These are phyloP conservation scores for Trifolium subterraneum DNA, from an alignment of 306 rosid species.

Conservation along the genomic window DNA sequence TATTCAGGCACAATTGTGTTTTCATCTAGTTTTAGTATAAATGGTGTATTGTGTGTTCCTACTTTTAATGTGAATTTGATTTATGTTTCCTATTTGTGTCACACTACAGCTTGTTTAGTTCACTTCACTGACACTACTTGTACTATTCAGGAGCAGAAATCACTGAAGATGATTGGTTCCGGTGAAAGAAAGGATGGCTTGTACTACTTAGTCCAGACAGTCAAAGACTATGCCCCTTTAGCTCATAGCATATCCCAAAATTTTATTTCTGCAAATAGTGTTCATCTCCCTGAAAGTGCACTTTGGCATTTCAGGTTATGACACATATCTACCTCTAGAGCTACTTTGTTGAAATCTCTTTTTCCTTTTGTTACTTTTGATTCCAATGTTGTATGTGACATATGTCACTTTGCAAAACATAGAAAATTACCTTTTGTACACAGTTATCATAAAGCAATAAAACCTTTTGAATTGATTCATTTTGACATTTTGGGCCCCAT, in stretches of 20 bases:
- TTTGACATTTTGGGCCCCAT: no score
- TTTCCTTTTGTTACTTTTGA: no score
- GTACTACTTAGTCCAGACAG: no score
- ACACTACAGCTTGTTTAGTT: neutral
- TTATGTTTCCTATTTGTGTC: neutral
- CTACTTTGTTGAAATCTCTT: no score
- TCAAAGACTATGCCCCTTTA: no score
- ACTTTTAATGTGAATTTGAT: neutral
- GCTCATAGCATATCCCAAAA: no score
- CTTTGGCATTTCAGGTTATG: neutral
- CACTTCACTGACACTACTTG: neutral
- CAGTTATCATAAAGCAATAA: neutral
- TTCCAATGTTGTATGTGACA: no score
- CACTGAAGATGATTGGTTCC: neutral
- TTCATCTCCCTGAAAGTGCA: neutral
- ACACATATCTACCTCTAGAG: no score
- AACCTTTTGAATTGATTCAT: no score
- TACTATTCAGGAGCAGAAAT: neutral
- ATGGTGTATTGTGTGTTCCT: neutral
- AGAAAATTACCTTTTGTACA: neutral
- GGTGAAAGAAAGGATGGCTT: neutral
- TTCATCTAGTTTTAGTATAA: neutral
- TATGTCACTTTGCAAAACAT: neutral
- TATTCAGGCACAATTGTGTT: neutral
- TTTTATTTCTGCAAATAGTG: neutral